Evolutionary conservation across 2,329 filamentous ascomycete species (phyloP), one percentile per base, ranked within the genome.

Genomic region (Epichloe bromicola): DNA sequence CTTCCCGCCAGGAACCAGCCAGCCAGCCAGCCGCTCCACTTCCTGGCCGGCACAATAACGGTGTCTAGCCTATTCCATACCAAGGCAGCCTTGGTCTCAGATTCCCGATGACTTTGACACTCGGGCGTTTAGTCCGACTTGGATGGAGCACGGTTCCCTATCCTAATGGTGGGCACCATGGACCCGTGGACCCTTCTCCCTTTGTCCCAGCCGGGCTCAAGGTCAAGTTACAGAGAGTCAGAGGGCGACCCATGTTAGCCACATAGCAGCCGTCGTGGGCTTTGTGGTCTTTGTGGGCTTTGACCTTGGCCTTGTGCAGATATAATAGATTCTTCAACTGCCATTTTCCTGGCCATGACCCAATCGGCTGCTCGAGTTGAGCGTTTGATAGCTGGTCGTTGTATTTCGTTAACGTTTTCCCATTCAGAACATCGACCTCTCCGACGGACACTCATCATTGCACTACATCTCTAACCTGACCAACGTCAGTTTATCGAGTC

Each of bases 71-170:
- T 42, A 20, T 38, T 20, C 46, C 23, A 41, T 45, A 50, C 43
- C 38, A 51, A 33, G 23, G 51, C 54, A 55, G 33, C 50, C 54
- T 53, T 48, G 47, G 56, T 59, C 55, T 58, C 56, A 58, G 56
- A 51, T 33, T 48, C 30, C 46, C 36, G 43, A 51, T 51, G 46
- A 48, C 51, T 51, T 53, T 46, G 54, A 54, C 52, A 54, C 51
- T 50, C 41, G 48, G 41, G 42, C 23, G 36, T 46, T 43, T 10
- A n/a, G 42, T 20, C 39, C 10, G 39, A 48, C 50, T 45, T 38
- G 46, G 30, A 41, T 17, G 39, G 46, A 46, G 52, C 52, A 51
- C 52, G 49, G 52, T 51, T 51, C 49, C 37, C 49, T 10, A 42
- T 42, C 41, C 40, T 20, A 19, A 40, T 43, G 46, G 41, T 51